These are phyloP conservation scores for Zoysia japonica DNA, from an alignment of 176 grass and related monocot species.

Conservation along the genomic window DNA sequence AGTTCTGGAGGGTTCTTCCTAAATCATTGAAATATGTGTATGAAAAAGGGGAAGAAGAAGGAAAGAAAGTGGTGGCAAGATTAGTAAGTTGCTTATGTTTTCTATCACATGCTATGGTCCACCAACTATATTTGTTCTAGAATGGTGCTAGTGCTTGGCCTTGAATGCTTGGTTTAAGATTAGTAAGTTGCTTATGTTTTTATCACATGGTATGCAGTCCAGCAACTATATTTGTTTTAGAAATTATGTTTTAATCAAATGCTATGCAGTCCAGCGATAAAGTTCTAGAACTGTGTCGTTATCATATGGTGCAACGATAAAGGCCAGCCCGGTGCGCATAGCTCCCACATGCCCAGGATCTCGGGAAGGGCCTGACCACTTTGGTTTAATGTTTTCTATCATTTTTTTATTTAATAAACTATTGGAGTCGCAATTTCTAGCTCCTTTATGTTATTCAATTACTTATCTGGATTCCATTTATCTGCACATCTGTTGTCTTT, in stretches of 20 bases:
- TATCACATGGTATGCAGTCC: too few relatives aligned
- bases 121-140: conserved; percentile 1
- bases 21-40: conserved; percentile 71
- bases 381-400: background rate
- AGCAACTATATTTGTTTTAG: too few relatives aligned
- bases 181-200: background rate
- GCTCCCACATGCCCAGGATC: too few relatives aligned
- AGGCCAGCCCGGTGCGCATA: too few relatives aligned
- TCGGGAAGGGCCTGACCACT: background rate
- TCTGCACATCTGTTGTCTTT: conserved; percentile 15
- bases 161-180: conserved; percentile 36
- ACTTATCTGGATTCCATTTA: conserved; percentile 19
- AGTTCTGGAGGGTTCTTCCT: conserved; percentile 99
- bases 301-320: conserved; percentile 23
- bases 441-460: conserved; percentile 17
- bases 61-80: conserved; percentile 87
- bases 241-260: too few relatives aligned
- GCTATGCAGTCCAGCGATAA: too few relatives aligned
- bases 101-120: conserved; percentile 11
- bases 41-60: conserved; percentile 67
- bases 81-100: conserved; percentile 66
- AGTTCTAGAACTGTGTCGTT: background rate
- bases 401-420: conserved; percentile 9
- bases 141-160: background rate
- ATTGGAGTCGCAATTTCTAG: conserved; percentile 24